These are phyloP conservation scores for Groenewaldozyma sp. DNA, from an alignment of 1,139 yeast species.

Conservation along the genomic window DNA sequence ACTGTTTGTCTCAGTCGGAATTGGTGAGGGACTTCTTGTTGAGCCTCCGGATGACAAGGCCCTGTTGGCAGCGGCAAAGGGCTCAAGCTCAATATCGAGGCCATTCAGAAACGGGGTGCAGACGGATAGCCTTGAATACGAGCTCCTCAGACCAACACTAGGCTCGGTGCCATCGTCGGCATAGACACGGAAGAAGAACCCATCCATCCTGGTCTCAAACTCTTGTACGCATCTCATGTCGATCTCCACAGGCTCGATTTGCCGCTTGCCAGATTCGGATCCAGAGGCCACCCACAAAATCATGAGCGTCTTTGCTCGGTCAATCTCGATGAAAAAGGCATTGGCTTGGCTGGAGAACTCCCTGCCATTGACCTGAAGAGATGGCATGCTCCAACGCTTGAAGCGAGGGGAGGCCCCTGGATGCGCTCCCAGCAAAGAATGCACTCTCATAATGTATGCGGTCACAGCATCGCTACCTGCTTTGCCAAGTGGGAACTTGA, in stretches of 20 bases:
- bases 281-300: background rate
- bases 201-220: background rate
- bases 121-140: background rate
- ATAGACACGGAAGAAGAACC: too few relatives aligned
- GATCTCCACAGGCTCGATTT: conserved; percentile 2
- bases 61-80: background rate
- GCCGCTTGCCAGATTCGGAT: background rate
- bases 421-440: background rate
- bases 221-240: background rate
- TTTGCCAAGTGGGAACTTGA: background rate
- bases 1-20: too few relatives aligned
- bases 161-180: background rate
- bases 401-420: background rate
- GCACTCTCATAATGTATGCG: background rate
- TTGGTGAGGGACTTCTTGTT: too few relatives aligned
- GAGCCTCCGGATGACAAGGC: background rate
- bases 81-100: background rate
- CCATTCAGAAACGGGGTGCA: background rate
- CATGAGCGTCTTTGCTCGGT: background rate
- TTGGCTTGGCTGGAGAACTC: background rate
- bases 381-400: background rate
- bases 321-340: background rate
- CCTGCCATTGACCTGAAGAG: background rate
- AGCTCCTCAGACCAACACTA: background rate
- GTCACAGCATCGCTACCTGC: background rate